A percentile compares a stretch with the other conserved stretches of the same genome.
Conservation (phyloP, 345 rosid genomes). For the Gossypium arboreum region DNA sequence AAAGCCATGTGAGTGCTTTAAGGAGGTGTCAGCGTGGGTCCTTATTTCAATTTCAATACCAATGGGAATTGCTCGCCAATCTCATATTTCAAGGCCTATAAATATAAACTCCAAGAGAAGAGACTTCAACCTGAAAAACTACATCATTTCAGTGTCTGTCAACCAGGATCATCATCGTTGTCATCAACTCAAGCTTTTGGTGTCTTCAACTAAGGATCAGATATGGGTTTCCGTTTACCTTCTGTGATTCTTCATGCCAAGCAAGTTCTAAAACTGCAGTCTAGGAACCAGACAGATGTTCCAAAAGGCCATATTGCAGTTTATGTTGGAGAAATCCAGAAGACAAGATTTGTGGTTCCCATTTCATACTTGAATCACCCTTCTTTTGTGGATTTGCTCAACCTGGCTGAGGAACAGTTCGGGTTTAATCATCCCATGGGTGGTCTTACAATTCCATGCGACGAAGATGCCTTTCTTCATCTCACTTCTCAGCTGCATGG, state of each 20-base stretch:
- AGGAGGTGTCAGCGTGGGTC: no score
- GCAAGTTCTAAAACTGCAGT: conserved; percentile 22
- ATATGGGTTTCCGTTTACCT: conserved; percentile 32
- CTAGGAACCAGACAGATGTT: conserved; percentile 25
- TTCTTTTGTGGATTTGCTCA: conserved; percentile 49
- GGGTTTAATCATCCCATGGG: conserved; percentile 82
- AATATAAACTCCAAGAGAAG: conserved; percentile 10
- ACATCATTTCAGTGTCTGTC: background rate
- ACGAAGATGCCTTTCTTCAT: conserved; percentile 51
- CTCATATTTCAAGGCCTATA: no score
- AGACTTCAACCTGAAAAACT: background rate
- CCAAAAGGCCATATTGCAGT: conserved; percentile 55
- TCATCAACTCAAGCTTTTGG: background rate
- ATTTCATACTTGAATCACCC: conserved; percentile 66
- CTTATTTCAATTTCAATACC: no score
- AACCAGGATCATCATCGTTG: background rate
- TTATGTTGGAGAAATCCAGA: conserved; percentile 49
- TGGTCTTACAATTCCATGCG: conserved; percentile 78
- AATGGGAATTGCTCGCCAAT: no score
- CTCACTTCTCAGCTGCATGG: conserved; percentile 27
- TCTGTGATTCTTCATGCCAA: conserved; percentile 25
- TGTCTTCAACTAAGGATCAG: background rate
- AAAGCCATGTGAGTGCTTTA: no score
- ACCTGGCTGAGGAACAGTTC: conserved; percentile 67
- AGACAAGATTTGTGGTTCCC: conserved; percentile 63